Evolutionary conservation across 305 asterid genomes (phyloP), one percentile per base, ranked within the genome.

Genomic region (Fraxinus velutina): DNA sequence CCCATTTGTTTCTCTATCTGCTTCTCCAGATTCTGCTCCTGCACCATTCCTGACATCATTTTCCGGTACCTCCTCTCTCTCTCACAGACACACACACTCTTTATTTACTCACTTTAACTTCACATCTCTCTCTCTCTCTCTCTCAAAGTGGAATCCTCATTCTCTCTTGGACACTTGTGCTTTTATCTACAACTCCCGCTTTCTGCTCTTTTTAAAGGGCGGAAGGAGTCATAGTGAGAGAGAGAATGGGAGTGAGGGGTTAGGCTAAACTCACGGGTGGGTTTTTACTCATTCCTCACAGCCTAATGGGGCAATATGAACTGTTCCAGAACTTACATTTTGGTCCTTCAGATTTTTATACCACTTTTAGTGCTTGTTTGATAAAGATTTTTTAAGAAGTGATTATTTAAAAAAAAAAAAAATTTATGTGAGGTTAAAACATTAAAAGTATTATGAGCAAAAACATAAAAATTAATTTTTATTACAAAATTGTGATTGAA

Each of bases 1-100:
- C 98, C 97, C 88, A 88, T 86, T 77, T 92, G 95, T 71, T 89
- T 88, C 79, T 84, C 87, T 1, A 89, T 84, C 62, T 89, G 95
- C 88, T 87, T 92, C 82, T 88, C 91, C 13, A 88, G 84, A 68
- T 89, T 87, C 85, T 88, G 87, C 44, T 89, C 93, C 13, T 87
- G 86, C 68, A 78, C 78, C 76, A 82, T 27, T 9, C 81, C 92
- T 12, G 89, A 74, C 84, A 90, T 77, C 94, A 91, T 92, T 81
- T 80, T 32, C 80, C 77, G 79, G 86, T 12, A 55, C 30, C 79
- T 52, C 78, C 50, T 1, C 36, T 19, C 12, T 37, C 44, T 7
- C 5, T 8, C 73, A n/a, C 73, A 10, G 57, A 22, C 57, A 21
- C 5, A 1, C 4, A 64, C 57, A 9, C 81, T 37, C 81, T 37